Percentiles rank a stretch among this genome's conserved stretches.
Evolutionary conservation across 1,284 basidiomycete genomes (phyloP).

Genomic region (Trametes hirsuta): DNA sequence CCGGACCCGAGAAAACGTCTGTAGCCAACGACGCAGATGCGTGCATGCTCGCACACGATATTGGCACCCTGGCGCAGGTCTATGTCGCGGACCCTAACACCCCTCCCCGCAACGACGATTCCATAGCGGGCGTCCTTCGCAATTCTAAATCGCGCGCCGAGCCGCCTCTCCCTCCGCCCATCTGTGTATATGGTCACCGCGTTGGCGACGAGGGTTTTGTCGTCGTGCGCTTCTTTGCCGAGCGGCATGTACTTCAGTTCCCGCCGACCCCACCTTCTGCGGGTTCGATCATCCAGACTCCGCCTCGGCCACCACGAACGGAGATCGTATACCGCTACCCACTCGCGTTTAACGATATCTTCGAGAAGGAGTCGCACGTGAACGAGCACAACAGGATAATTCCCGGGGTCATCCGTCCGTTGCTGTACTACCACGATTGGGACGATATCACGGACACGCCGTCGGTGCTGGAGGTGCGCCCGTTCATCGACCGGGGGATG

Average conservation of each 20-base stretch:
- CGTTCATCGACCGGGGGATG: conserved; percentile 16
- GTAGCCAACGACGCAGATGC: conserved; percentile 20
- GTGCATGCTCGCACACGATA: background rate
- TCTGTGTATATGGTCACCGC: conserved; percentile 12
- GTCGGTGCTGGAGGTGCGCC: conserved; percentile 10
- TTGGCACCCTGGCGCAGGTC: conserved; percentile 34
- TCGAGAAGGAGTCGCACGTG: background rate
- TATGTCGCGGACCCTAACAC: conserved; percentile 55
- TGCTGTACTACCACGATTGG: conserved; percentile 46
- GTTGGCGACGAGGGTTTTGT: conserved; percentile 12
- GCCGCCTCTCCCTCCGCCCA: conserved; percentile 9
- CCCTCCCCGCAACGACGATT: conserved; percentile 38
- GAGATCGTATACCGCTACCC: conserved; percentile 3
- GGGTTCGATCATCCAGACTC: background rate
- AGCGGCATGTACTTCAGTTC: conserved; percentile 7
- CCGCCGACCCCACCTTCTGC: conserved; percentile 11
- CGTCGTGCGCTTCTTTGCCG: conserved; percentile 27
- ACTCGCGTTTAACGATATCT: background rate
- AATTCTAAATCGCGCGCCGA: conserved; percentile 13
- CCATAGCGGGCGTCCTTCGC: conserved; percentile 35
- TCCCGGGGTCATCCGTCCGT: conserved; percentile 50
- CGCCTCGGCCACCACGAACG: background rate
- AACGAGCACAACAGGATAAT: conserved; percentile 38
- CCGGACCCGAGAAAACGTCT: background rate
- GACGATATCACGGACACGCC: conserved; percentile 20